These are phyloP conservation scores for Hibiscus tridactylites DNA, from an alignment of 345 rosid species.

Conservation along the genomic window DNA sequence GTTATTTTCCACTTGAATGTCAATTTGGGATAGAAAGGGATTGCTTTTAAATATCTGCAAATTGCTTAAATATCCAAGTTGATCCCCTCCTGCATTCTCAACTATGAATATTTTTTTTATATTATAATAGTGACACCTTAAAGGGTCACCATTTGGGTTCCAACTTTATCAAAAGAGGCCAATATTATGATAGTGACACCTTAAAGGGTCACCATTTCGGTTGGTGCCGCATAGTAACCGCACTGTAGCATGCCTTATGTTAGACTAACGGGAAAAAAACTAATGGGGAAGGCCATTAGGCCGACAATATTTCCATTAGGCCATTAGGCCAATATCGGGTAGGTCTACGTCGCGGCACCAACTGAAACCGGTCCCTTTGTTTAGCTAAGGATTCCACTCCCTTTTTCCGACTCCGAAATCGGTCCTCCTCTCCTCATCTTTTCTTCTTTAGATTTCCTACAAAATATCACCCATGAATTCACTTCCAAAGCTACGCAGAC, in stretches of 20 bases:
- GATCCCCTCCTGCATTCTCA: not conserved
- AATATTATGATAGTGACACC: no score
- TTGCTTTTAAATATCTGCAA: not conserved
- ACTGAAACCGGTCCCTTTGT: not conserved
- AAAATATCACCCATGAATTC: slow-evolving; percentile 88
- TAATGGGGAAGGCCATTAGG: not conserved
- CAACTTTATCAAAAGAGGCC: not conserved
- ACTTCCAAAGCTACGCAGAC: slow-evolving; percentile 80
- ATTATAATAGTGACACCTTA: not conserved
- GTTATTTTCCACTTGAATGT: no score
- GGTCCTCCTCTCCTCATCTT: slow-evolving; percentile 79
- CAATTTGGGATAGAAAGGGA: no score
- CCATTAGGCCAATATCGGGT: no score
- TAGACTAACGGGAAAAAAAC: not conserved
- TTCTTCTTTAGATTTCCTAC: slow-evolving; percentile 89
- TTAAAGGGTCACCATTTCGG: no score
- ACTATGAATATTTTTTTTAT: not conserved
- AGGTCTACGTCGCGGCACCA: no score
- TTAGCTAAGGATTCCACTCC: slow-evolving; percentile 25
- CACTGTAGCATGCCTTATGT: no score
- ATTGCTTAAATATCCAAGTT: not conserved
- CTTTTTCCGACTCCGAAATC: slow-evolving; percentile 40
- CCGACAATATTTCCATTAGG: not conserved
- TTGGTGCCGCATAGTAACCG: no score
- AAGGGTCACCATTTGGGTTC: not conserved